These are phyloP conservation scores for Lachnellula cervina DNA, from an alignment of 2,329 filamentous ascomycete species.

Conservation along the genomic window DNA sequence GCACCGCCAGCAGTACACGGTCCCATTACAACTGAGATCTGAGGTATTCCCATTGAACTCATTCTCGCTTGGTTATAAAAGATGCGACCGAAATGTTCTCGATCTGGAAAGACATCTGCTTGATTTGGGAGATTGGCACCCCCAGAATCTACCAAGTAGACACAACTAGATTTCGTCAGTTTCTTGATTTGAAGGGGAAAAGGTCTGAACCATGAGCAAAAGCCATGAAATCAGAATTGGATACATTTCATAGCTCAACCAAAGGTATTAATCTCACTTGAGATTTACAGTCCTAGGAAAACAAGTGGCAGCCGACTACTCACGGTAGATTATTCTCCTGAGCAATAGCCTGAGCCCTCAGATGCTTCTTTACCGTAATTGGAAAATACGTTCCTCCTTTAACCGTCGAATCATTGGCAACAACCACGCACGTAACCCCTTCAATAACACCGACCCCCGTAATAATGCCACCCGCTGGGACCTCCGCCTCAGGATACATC, in stretches of 20 bases:
- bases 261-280: no score
- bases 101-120: slow-evolving; percentile 91
- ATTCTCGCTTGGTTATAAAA: slow-evolving; percentile 98
- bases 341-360: slow-evolving; percentile 85
- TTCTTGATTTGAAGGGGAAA: no score
- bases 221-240: not conserved
- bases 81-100: slow-evolving; percentile 89
- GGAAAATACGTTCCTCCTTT: slow-evolving; percentile 97
- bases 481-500: slow-evolving; percentile 80
- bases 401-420: slow-evolving; percentile 94
- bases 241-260: no score
- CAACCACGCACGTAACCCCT: slow-evolving; percentile 86
- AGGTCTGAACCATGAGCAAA: no score
- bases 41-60: slow-evolving; percentile 82
- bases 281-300: no score
- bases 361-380: slow-evolving; percentile 95
- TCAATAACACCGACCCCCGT: slow-evolving; percentile 87
- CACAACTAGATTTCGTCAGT: slow-evolving; percentile 50
- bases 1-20: slow-evolving; percentile 93
- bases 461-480: slow-evolving; percentile 86
- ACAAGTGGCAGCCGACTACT: slow-evolving; percentile 24
- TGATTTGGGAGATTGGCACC: slow-evolving; percentile 94
- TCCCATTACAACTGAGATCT: slow-evolving; percentile 94
- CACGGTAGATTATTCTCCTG: slow-evolving; percentile 75
- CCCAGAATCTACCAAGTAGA: slow-evolving; percentile 94